Conservation (phyloP, 2,329 filamentous ascomycete species). For the Thermomyces lanuginosus region DNA sequence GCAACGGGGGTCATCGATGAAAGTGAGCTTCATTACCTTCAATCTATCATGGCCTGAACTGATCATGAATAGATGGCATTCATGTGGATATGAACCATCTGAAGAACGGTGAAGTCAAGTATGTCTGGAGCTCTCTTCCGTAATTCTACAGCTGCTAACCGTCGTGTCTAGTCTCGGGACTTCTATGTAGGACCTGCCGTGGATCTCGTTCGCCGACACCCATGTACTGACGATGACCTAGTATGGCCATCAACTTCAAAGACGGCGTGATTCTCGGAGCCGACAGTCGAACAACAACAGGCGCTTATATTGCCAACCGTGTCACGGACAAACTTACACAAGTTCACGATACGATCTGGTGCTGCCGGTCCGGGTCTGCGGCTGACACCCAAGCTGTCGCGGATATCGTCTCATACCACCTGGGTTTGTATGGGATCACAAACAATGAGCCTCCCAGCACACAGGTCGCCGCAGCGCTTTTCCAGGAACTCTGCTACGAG, state of each 20-base stretch:
- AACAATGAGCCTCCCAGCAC: constrained; percentile 86
- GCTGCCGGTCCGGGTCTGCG: constrained; percentile 91
- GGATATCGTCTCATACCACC: constrained; percentile 93
- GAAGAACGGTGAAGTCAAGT: constrained; percentile 99
- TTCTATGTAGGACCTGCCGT: constrained; percentile 56
- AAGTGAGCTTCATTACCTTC: constrained; percentile 11
- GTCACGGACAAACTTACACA: constrained; percentile 98
- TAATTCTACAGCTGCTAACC: constrained; percentile 16
- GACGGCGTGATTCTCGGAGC: constrained; percentile 93
- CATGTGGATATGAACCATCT: constrained; percentile 97
- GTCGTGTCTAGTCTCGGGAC: constrained; percentile 59
- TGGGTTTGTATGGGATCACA: constrained; percentile 77
- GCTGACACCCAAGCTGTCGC: constrained; percentile 96
- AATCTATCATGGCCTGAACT: not conserved
- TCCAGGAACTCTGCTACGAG: constrained; percentile 94
- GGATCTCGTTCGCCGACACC: not conserved
- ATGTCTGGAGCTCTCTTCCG: constrained; percentile 29
- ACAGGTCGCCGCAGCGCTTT: constrained; percentile 85
- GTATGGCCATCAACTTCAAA: constrained; percentile 98
- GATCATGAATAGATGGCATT: constrained; percentile 62
- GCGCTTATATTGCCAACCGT: constrained; percentile 95
- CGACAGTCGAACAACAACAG: constrained; percentile 93
- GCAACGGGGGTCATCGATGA: too few relatives aligned
- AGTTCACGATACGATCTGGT: constrained; percentile 99
- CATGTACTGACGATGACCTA: constrained; percentile 23